Percentiles rank a stretch among this genome's conserved stretches.
phyloP scores from a whole-genome alignment of 2,329 filamentous ascomycete genomes.

The Cryphonectria radicalis region DNA sequence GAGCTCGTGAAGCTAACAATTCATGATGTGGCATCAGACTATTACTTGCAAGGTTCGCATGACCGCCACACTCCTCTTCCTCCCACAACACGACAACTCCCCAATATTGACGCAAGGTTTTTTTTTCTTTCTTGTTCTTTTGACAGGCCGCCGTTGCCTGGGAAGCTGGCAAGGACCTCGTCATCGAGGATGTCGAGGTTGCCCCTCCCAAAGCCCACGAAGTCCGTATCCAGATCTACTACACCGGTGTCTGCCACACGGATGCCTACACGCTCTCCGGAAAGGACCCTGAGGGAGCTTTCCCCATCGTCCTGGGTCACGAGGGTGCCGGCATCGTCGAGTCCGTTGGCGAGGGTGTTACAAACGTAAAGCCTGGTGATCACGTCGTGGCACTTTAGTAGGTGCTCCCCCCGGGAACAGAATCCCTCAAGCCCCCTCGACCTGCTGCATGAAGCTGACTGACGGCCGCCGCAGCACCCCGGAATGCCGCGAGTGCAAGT shows the following conservation, averaged over 20 bases:
- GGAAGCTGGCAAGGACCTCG: slow-evolving; percentile 90
- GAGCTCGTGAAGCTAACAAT: slow-evolving; percentile 17
- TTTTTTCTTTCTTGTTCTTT: too few relatives aligned
- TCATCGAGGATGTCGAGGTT: slow-evolving; percentile 91
- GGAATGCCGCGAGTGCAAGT: slow-evolving; percentile 97
- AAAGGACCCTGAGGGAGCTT: slow-evolving; percentile 95
- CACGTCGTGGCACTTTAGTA: slow-evolving; percentile 89
- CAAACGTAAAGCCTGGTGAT: slow-evolving; percentile 91
- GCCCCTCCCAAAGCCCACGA: slow-evolving; percentile 86
- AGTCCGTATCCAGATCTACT: slow-evolving; percentile 95
- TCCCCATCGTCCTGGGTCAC: slow-evolving; percentile 87
- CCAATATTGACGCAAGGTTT: slow-evolving; percentile 8
- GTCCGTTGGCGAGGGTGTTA: slow-evolving; percentile 93
- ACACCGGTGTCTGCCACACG: slow-evolving; percentile 98
- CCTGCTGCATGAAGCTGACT: slow-evolving; percentile 8
- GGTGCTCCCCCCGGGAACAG: slow-evolving; percentile 39
- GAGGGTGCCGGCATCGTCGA: slow-evolving; percentile 92
- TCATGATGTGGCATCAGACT: slow-evolving; percentile 6
- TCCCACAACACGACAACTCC: neutral
- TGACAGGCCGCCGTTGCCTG: slow-evolving; percentile 91
- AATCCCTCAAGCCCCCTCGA: too few relatives aligned
- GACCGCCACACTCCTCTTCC: neutral
- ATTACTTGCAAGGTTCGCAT: slow-evolving; percentile 29
- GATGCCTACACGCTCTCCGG: slow-evolving; percentile 93
- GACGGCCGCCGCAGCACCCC: slow-evolving; percentile 68